Evolutionary conservation across 176 grass and related monocot genomes (phyloP).

Genomic region (Zoysia japonica): DNA sequence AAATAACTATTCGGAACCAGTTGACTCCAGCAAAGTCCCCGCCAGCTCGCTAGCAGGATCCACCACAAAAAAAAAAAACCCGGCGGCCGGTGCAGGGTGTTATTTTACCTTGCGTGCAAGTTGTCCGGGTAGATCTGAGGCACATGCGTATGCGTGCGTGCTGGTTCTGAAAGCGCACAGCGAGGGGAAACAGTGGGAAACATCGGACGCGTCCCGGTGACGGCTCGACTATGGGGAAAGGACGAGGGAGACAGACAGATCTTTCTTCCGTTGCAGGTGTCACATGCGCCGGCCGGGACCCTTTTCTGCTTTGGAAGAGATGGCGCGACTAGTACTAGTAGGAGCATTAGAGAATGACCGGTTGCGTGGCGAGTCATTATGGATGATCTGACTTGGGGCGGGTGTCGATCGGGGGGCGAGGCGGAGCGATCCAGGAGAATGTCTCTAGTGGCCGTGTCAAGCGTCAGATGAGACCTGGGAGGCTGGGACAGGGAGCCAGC

Average conservation of each 20-base stretch:
- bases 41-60: neutral
- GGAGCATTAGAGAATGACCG: neutral
- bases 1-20: neutral
- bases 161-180: neutral
- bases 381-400: neutral
- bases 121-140: slow-evolving; percentile 17
- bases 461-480: neutral
- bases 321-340: neutral
- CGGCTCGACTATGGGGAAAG: neutral
- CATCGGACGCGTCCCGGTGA: slow-evolving; percentile 21
- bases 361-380: neutral
- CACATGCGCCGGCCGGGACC: slow-evolving; percentile 31
- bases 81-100: neutral
- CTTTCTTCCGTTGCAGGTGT: slow-evolving; percentile 42
- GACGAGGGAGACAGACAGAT: slow-evolving; percentile 9
- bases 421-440: neutral
- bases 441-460: neutral
- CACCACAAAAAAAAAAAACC: neutral
- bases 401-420: neutral
- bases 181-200: slow-evolving; percentile 33
- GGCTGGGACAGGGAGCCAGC: neutral
- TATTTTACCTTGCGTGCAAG: slow-evolving; percentile 17
- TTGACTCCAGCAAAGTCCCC: slow-evolving; percentile 36
- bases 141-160: neutral
- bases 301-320: neutral